Evolutionary conservation across 2,329 filamentous ascomycete genomes (phyloP), one percentile per base, ranked within the genome.

Genomic region (Aspergillus brunneoviolaceus): DNA sequence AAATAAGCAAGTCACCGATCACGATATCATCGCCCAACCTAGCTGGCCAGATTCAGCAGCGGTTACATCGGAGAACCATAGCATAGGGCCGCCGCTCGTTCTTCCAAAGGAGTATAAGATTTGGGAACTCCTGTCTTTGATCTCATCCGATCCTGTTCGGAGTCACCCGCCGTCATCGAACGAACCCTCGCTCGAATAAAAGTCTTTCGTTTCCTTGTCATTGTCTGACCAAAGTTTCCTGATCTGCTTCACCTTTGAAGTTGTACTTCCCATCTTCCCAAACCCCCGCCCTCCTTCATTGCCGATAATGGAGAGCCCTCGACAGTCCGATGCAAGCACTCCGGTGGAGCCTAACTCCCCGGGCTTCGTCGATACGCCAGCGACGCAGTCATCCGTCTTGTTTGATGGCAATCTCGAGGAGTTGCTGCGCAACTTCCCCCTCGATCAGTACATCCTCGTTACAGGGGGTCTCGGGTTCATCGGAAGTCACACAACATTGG

Each of bases 381-480:
- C 72, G 53, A 82, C 80, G 33, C 74, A 80, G 57, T 72, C 70
- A 47, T 80, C 78, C 27, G 70, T 78, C 29, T 68, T 81, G 50
- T 81, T 81, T 64, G 78, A 81, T 57, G 76, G 79, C 65, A 71
- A 77, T 49, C 65, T 76, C 5, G 74, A 76, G 23, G 77, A 79
- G 55, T 70, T 80, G 60, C 68, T 81, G 51, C 73, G 74, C 57
- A 74, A 77, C 62, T 68, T 73, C 47, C 72, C 72, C 35, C 63
- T 70, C 21, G 71, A 79, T 52, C 70, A 74, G 35, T 80, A 81
- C 65, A 81, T 78, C 54, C 72, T 79, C 6, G 74, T 78, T 53
- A 78, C 76, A 23, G 76, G 76, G 19, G 76, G 76, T 2, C 67
- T 79, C 19, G 76, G 76, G 5, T 79, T 77, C 59, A 77, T 79